Evolutionary conservation across 2,329 filamentous ascomycete species (phyloP).

Genomic region (Fusarium newnesense): DNA sequence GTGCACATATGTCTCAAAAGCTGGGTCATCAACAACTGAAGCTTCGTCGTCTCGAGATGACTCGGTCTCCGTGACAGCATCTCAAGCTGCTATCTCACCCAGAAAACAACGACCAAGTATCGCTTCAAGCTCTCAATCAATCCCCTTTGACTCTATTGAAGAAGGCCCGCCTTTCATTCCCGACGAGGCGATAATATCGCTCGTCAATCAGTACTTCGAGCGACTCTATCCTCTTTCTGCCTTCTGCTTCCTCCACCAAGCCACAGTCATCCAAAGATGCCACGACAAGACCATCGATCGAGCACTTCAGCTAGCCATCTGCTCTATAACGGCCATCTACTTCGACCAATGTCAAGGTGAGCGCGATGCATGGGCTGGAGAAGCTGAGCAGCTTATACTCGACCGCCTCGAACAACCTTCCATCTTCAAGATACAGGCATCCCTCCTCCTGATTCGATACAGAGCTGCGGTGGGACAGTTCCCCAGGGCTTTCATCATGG

Average conservation of each 20-base stretch:
- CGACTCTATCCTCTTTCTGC: constrained; percentile 39
- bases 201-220: constrained; percentile 40
- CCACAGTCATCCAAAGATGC: constrained; percentile 42
- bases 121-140: constrained; percentile 23
- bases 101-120: constrained; percentile 19
- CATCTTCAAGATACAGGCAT: constrained; percentile 44
- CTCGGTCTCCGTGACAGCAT: neutral
- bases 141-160: neutral
- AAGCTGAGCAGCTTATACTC: constrained; percentile 40
- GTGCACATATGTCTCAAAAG: constrained; percentile 38
- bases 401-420: constrained; percentile 41
- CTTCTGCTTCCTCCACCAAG: constrained; percentile 41
- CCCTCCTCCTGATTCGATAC: constrained; percentile 41
- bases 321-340: constrained; percentile 40
- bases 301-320: constrained; percentile 39
- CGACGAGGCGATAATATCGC: constrained; percentile 29
- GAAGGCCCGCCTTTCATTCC: neutral
- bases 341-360: constrained; percentile 30
- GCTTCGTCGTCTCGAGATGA: constrained; percentile 26
- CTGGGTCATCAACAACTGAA: constrained; percentile 3
- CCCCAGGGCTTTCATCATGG: constrained; percentile 43
- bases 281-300: constrained; percentile 41
- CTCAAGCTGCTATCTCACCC: constrained; percentile 20
- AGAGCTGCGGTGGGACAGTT: constrained; percentile 42
- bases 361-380: constrained; percentile 36